These are phyloP conservation scores for Neofusicoccum parvum DNA, from an alignment of 2,329 filamentous ascomycete genomes.

Conservation along the genomic window DNA sequence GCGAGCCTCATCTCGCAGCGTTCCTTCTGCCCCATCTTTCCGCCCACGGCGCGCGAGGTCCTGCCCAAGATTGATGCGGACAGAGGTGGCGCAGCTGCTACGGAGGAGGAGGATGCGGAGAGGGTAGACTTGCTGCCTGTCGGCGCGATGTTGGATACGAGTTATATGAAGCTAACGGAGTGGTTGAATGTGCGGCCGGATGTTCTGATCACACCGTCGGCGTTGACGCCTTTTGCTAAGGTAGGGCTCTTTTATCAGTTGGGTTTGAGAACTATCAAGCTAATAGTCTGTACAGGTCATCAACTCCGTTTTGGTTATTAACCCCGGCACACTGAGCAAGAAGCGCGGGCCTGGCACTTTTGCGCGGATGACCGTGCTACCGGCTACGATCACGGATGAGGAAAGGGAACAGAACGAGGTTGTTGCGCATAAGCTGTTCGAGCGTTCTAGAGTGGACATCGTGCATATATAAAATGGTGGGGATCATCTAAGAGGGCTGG, in stretches of 20 bases:
- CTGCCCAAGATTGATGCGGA: constrained; percentile 54
- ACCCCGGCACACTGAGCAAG: constrained; percentile 86
- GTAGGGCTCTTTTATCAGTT: constrained; percentile 52
- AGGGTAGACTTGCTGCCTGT: constrained; percentile 44
- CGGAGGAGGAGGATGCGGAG: constrained; percentile 48
- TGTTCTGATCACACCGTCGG: constrained; percentile 79
- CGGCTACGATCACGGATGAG: constrained; percentile 61
- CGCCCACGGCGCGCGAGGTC: constrained; percentile 69
- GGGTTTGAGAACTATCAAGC: too few species aligned
- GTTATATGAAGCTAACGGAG: constrained; percentile 85
- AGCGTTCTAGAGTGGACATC: constrained; percentile 84
- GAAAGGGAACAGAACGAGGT: constrained; percentile 56
- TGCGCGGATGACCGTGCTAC: constrained; percentile 74
- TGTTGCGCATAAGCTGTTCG: constrained; percentile 75
- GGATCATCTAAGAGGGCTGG: background rate
- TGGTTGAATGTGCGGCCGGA: constrained; percentile 87
- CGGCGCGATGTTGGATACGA: constrained; percentile 78
- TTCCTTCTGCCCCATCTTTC: constrained; percentile 88
- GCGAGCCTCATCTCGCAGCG: constrained; percentile 84
- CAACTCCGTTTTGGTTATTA: constrained; percentile 85
- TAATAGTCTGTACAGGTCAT: constrained; percentile 66
- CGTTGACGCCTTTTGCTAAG: constrained; percentile 84
- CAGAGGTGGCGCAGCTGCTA: constrained; percentile 49
- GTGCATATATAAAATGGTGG: constrained; percentile 14
- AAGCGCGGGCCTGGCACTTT: constrained; percentile 83